Conservation (phyloP, 2,329 filamentous ascomycete genomes). For the Alternaria tenuissima region DNA sequence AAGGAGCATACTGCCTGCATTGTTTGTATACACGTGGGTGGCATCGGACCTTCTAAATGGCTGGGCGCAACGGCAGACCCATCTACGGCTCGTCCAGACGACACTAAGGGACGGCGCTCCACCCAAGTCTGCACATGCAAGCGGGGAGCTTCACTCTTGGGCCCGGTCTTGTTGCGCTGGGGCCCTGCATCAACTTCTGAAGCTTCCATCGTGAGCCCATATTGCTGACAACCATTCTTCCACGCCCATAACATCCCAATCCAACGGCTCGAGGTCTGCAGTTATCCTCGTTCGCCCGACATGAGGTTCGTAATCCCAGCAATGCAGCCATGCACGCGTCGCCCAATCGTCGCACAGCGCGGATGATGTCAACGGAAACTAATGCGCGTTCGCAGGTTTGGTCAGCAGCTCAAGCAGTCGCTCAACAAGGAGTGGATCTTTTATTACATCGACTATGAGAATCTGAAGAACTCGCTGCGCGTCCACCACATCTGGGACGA, state of each 20-base stretch:
- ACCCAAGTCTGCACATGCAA: constrained; percentile 20
- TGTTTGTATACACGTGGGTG: constrained; percentile 27
- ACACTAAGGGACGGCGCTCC: constrained; percentile 19
- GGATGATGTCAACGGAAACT: constrained; percentile 37
- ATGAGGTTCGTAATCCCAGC: constrained; percentile 28
- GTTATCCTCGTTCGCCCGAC: constrained; percentile 25
- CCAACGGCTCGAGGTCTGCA: constrained; percentile 7
- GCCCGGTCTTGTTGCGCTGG: constrained; percentile 8
- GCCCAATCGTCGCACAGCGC: constrained; percentile 25
- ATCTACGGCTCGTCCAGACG: constrained; percentile 18
- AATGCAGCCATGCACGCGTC: constrained; percentile 10
- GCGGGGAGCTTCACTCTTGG: constrained; percentile 20
- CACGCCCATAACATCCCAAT: background rate
- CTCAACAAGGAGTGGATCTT: constrained; percentile 97
- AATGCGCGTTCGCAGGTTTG: constrained; percentile 69
- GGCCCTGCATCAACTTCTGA: constrained; percentile 12
- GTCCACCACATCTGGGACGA: constrained; percentile 82
- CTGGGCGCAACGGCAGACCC: constrained; percentile 18
- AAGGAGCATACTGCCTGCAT: constrained; percentile 13
- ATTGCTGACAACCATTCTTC: constrained; percentile 18
- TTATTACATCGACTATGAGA: constrained; percentile 98
- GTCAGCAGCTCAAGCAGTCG: constrained; percentile 94
- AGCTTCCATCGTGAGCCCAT: constrained; percentile 12
- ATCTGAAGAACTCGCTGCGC: constrained; percentile 87
- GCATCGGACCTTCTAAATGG: constrained; percentile 28